Evolutionary conservation across 2,329 filamentous ascomycete genomes (phyloP), one percentile per base, ranked within the genome.

Genomic region (Alternaria solani): DNA sequence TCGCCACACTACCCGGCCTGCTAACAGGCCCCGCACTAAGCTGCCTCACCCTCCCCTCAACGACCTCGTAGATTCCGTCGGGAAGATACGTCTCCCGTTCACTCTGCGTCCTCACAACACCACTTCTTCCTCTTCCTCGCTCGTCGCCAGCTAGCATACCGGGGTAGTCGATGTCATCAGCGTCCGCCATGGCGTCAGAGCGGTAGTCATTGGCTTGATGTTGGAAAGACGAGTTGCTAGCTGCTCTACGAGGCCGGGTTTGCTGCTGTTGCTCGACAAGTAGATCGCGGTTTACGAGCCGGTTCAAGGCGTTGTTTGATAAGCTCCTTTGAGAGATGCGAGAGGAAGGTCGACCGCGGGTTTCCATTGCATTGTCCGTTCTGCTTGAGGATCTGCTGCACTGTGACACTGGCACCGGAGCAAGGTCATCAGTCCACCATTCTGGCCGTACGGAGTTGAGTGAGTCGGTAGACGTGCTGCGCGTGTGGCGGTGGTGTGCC

Each of bases 1-100:
- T 55, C 8, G 30, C 52, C 14, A 20, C 23, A 28, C 32, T 52
- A 12, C 20, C 41, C 5, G 30, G 44, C 25, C 38, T 39, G 2
- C 30, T 39, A 1, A 5, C 46, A 2, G 23, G 25, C 9, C 53
- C 53, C 23, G 23, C 32, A 52, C 58, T 57, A 20, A 60, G 12
- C n/a, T 54, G 49, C 47, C 52, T 42, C 12, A 60, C 47, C 30
- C 60, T 38, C 2, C 60, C 60, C 32, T 62, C 51, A 12, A 55
- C 42, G 30, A 62, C 52, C 26, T 62, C 47, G 18, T 62, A 62
- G 2, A 62, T 34, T 1, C 60, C 60, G 46, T 62, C 60, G 1
- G 57, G 56, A 2, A 60, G 36, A 5, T 60, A 41, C 26, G 57
- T 62, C 30, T 55, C 51, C 12, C 51, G 5, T 16, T 43, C 56